Evolutionary conservation across 2,329 filamentous ascomycete genomes (phyloP).

Genomic region (Penicillium sp.): DNA sequence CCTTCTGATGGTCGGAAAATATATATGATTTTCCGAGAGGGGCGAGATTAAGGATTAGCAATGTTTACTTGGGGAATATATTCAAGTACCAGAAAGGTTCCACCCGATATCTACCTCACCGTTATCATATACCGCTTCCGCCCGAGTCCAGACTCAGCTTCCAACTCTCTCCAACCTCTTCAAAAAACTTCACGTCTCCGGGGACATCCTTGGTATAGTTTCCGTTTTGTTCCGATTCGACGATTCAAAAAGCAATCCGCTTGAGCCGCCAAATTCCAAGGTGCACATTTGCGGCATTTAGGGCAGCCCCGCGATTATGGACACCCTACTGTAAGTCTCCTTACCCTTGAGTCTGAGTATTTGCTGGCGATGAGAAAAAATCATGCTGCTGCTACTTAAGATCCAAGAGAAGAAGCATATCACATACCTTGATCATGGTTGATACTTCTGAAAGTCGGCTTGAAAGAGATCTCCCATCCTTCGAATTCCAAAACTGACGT

Average conservation of each 20-base stretch:
- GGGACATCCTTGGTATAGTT: not conserved
- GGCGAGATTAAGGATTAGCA: not conserved
- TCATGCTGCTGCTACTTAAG: not conserved
- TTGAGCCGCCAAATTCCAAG: not conserved
- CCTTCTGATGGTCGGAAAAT: not conserved
- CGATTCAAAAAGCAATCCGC: not conserved
- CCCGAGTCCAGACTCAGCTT: not conserved
- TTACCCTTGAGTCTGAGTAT: not conserved
- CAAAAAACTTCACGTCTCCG: not conserved
- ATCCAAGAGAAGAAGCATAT: not conserved
- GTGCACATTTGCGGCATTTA: constrained; percentile 7
- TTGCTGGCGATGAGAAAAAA: not conserved
- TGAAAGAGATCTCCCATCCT: not conserved
- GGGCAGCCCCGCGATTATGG: constrained; percentile 37
- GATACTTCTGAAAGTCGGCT: not conserved
- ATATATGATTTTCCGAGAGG: not conserved
- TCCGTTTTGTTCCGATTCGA: not conserved
- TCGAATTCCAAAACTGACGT: constrained; percentile 21
- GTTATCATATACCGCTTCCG: constrained; percentile 1
- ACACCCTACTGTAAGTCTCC: constrained; percentile 48
- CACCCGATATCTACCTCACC: constrained; percentile 6
- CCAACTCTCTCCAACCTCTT: not conserved
- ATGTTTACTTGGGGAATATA: not conserved
- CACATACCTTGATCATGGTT: not conserved
- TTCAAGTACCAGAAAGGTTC: not conserved